Conservation (phyloP, 2,329 filamentous ascomycete species). For the Pochonia chlamydosporia region DNA sequence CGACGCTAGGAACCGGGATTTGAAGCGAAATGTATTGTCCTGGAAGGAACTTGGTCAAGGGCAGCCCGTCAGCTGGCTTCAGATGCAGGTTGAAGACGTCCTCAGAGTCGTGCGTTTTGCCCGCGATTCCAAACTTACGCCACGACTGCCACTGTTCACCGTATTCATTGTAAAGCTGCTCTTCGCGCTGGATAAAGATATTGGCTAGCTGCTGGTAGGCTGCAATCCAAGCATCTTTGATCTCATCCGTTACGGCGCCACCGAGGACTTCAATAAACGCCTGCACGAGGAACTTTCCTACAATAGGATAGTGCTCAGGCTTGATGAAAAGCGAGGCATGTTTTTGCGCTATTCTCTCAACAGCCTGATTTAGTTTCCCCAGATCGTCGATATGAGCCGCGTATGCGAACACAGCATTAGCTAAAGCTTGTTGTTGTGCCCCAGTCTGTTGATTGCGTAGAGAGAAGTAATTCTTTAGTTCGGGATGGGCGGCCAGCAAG, state of each 20-base stretch:
- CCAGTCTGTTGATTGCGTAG: constrained; percentile 61
- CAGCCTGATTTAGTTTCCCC: constrained; percentile 45
- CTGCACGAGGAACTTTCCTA: constrained; percentile 61
- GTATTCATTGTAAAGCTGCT: constrained; percentile 49
- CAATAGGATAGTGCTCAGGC: constrained; percentile 64
- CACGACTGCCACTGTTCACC: constrained; percentile 38
- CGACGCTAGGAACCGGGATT: constrained; percentile 52
- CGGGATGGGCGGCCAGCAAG: constrained; percentile 58
- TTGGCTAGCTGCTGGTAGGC: constrained; percentile 67
- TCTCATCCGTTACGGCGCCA: constrained; percentile 57
- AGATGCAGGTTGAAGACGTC: constrained; percentile 67
- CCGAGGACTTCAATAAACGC: constrained; percentile 65
- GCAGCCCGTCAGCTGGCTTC: constrained; percentile 48
- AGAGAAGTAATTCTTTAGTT: constrained; percentile 66
- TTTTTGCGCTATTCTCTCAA: constrained; percentile 70
- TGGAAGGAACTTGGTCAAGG: constrained; percentile 56
- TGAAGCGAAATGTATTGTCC: constrained; percentile 70
- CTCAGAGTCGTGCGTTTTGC: constrained; percentile 55
- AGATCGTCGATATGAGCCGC: constrained; percentile 67
- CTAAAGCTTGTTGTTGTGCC: constrained; percentile 63
- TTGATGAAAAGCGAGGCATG: constrained; percentile 64
- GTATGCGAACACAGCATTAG: constrained; percentile 64
- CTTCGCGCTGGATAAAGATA: constrained; percentile 63
- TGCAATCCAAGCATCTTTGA: constrained; percentile 64
- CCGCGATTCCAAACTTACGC: constrained; percentile 48